Percentiles rank a stretch among this genome's conserved stretches.
Evolutionary conservation across 2,329 filamentous ascomycete genomes (phyloP).

Genomic region (Rutstroemia sp.): DNA sequence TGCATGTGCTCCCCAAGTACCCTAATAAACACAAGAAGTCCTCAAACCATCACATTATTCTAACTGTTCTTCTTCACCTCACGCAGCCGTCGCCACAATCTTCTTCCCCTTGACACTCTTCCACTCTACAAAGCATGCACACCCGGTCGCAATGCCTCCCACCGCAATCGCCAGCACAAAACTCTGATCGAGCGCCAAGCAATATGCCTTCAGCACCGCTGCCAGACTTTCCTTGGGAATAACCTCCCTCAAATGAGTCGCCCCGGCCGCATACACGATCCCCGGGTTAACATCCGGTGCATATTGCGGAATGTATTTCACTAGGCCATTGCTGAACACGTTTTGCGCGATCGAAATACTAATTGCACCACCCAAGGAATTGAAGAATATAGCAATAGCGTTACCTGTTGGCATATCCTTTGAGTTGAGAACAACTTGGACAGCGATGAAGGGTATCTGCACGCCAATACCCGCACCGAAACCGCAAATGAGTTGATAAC

Average conservation of each 20-base stretch:
- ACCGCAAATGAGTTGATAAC: conserved; percentile 44
- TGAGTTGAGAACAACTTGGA: conserved; percentile 41
- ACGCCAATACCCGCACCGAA: conserved; percentile 37
- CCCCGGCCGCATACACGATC: conserved; percentile 36
- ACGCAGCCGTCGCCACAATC: conserved; percentile 18
- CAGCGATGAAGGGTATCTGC: conserved; percentile 44
- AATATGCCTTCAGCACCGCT: conserved; percentile 36
- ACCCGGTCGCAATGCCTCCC: conserved; percentile 22
- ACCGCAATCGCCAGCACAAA: conserved; percentile 26
- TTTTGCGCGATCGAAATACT: conserved; percentile 45
- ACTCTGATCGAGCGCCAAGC: conserved; percentile 19
- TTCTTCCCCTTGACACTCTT: conserved; percentile 29
- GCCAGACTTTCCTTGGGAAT: conserved; percentile 30
- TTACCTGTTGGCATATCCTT: conserved; percentile 48
- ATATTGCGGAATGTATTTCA: conserved; percentile 24
- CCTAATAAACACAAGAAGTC: too few relatives aligned
- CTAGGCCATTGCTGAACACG: conserved; percentile 32
- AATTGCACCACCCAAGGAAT: conserved; percentile 50
- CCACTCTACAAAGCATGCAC: conserved; percentile 27
- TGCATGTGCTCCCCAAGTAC: too few relatives aligned
- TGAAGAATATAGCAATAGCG: conserved; percentile 49
- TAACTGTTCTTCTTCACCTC: not conserved
- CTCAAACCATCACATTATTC: too few relatives aligned
- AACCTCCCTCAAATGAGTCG: conserved; percentile 32
- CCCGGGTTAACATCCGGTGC: conserved; percentile 31